phyloP scores from a whole-genome alignment of 495 filamentous ascomycete species.

The Parathielavia appendiculata region DNA sequence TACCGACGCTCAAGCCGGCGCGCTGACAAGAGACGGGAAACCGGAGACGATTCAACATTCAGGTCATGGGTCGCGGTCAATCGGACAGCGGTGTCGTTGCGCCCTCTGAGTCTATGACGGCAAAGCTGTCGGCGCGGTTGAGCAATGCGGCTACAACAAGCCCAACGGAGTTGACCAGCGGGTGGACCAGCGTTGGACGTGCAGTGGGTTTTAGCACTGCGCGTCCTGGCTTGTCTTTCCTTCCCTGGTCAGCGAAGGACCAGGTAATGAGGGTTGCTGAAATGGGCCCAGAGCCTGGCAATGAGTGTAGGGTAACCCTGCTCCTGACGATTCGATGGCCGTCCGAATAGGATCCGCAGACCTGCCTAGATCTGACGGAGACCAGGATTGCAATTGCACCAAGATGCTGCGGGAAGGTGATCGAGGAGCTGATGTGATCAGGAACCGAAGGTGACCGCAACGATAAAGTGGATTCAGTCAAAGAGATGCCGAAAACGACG shows the following conservation, averaged over 20 bases:
- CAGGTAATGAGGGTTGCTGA: constrained; percentile 16
- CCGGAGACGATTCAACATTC: constrained; percentile 19
- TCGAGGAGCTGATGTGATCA: too few species aligned
- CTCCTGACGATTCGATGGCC: constrained; percentile 11
- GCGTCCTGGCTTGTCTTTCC: constrained; percentile 7
- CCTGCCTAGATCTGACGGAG: constrained; percentile 10
- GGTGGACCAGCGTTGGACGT: constrained; percentile 19
- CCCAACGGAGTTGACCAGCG: constrained; percentile 15
- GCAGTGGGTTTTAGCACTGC: constrained; percentile 27
- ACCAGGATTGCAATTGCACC: background rate
- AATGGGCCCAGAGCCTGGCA: constrained; percentile 15
- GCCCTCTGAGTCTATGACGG: background rate
- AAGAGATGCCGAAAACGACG: too few species aligned
- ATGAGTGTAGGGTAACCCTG: constrained; percentile 25
- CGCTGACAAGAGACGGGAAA: constrained; percentile 14
- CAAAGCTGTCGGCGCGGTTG: constrained; percentile 9
- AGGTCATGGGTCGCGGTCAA: constrained; percentile 15
- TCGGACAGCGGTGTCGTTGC: background rate
- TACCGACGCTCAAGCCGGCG: constrained; percentile 22
- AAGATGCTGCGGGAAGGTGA: too few species aligned
- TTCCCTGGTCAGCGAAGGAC: constrained; percentile 14
- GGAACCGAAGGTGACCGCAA: too few species aligned
- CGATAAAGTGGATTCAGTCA: too few species aligned
- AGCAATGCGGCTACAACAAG: constrained; percentile 13
- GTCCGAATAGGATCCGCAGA: constrained; percentile 21